Evolutionary conservation across 768 basidiomycete genomes (phyloP), one percentile per base, ranked within the genome.

Genomic region (Leccinum aurantiacum): DNA sequence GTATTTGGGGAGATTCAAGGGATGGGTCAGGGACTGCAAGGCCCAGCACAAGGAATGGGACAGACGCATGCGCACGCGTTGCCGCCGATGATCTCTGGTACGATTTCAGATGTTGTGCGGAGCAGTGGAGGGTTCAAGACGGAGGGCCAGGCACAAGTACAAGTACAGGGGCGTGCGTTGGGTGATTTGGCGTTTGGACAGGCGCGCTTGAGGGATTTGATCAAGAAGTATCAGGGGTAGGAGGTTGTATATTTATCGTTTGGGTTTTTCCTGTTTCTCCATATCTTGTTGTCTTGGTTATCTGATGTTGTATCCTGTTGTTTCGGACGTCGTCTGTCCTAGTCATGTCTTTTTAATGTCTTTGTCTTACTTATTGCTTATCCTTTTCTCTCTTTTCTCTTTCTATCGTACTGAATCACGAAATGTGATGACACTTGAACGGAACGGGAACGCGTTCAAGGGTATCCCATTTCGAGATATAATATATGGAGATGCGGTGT

Each of bases 201-300:
- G 72, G 89, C 90, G 14, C 78, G 87, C 60, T 73, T 92, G 64
- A 77, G 89, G 58, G 90, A 91, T 74, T 76, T 92, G 62, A 92
- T 92, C 70, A 88, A 86, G 82, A 89, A 90, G 67, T 93, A 91
- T 69, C 90, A 93, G 74, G 77, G 78, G 33, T 72, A 64, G 38
- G n/a, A 44, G 38, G 38, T 8, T 13, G 8, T 37, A 5, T 24
- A 22, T 15, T 9, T 15, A 19, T 27, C 22, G 15, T 35, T 1
- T 49, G 22, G 3, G 6, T 48, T 13, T 15, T 6, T 31, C 31
- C 10, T 29, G 29, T 31, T 31, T 31, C 31, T 31, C 10, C 31
- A 31, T 46, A 33, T 47, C 19, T 33, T 24, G 25, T 6, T 29
- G 38, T 47, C 31, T 14, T 29, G 46, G 24, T 29, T 41, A 19